phyloP scores from a whole-genome alignment of 148 eudicot genomes.

The Salicornia ramosissima region DNA sequence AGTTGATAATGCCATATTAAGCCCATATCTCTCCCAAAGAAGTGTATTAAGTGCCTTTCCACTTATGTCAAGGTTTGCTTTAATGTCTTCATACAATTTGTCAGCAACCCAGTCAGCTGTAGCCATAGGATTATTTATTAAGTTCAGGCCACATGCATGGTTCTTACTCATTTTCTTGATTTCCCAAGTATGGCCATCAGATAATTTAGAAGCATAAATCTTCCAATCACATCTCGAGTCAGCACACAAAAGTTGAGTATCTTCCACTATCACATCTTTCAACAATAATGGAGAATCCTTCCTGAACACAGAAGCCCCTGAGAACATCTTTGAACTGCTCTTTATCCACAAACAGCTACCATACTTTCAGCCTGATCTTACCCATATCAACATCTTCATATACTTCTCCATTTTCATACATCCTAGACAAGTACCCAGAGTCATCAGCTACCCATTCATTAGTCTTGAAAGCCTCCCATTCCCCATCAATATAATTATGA shows the following conservation, averaged over 20 bases:
- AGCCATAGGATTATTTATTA: not conserved
- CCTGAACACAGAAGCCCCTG: not conserved
- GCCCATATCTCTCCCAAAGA: not conserved
- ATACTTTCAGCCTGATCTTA: not conserved
- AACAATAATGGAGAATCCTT: not conserved
- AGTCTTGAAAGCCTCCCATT: no score
- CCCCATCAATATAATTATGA: no score
- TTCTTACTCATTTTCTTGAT: no score
- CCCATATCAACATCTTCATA: not conserved
- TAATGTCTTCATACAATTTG: not conserved
- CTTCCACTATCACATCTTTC: not conserved
- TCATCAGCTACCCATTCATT: no score
- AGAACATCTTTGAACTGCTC: not conserved
- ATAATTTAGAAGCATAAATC: not conserved
- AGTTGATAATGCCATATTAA: not conserved
- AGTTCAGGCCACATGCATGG: not conserved
- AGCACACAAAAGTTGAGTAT: not conserved
- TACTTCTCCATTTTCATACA: not conserved
- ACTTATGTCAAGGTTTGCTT: not conserved
- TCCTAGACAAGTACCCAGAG: not conserved
- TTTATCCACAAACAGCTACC: not conserved
- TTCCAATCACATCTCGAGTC: not conserved
- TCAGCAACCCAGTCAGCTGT: not conserved
- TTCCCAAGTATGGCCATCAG: not conserved
- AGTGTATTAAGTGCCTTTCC: not conserved